phyloP scores from a whole-genome alignment of 2,329 filamentous ascomycete species.

The Colletotrichum gloeosporioides region DNA sequence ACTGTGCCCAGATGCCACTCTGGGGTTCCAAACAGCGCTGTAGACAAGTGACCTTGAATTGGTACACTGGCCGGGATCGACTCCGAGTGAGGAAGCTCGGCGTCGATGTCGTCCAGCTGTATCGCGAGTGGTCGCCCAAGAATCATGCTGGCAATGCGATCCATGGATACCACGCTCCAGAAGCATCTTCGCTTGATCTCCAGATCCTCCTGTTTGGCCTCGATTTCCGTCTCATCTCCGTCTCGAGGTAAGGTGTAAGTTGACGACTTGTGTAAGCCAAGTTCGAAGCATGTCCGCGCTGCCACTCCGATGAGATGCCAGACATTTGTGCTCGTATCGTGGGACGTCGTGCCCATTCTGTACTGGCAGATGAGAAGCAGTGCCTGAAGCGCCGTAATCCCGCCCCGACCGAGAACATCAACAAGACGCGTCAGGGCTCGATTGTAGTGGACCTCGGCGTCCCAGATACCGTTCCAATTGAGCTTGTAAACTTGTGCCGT shows the following conservation, averaged over 20 bases:
- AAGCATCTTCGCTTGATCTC: conserved; percentile 45
- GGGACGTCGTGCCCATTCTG: conserved; percentile 43
- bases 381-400: conserved; percentile 43
- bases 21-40: not conserved
- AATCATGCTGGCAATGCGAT: conserved; percentile 40
- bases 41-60: not conserved
- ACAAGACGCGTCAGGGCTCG: conserved; percentile 41
- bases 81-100: conserved; percentile 35
- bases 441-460: conserved; percentile 46
- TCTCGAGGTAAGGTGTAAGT: conserved; percentile 28
- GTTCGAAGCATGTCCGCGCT: conserved; percentile 43
- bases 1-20: conserved; percentile 24
- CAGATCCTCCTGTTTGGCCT: conserved; percentile 26
- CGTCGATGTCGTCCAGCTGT: conserved; percentile 44
- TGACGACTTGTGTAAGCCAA: conserved; percentile 44
- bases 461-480: conserved; percentile 46
- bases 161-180: conserved; percentile 46
- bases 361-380: conserved; percentile 49
- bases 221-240: not conserved
- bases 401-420: conserved; percentile 39
- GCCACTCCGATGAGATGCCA: conserved; percentile 51
- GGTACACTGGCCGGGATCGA: not conserved
- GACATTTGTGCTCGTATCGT: conserved; percentile 42
- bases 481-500: conserved; percentile 48
- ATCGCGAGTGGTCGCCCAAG: conserved; percentile 45